Evolutionary conservation across 176 grass and related monocot species (phyloP).

Genomic region (Pharus latifolius): DNA sequence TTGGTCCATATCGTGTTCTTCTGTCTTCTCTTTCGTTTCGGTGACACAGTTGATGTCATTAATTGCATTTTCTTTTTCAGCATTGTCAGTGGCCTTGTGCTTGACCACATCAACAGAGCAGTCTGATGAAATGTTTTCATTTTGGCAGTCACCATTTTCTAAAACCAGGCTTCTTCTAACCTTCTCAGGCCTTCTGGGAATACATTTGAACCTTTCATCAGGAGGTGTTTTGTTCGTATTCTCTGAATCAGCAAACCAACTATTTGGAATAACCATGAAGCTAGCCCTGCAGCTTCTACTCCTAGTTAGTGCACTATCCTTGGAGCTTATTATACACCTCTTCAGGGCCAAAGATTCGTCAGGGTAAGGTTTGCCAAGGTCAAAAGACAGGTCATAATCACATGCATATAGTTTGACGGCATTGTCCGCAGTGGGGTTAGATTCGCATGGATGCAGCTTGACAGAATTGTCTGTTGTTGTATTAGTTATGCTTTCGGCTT

Average conservation of each 20-base stretch:
- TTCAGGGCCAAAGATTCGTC: constrained; percentile 27
- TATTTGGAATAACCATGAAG: constrained; percentile 59
- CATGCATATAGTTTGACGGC: constrained; percentile 37
- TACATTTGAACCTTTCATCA: constrained; percentile 24
- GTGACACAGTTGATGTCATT: background rate
- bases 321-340: constrained; percentile 37
- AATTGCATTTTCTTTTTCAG: constrained; percentile 16
- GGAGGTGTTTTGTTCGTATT: constrained; percentile 26
- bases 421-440: background rate
- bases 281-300: constrained; percentile 79
- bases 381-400: constrained; percentile 13
- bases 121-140: background rate
- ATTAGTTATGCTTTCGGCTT: constrained; percentile 3
- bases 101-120: constrained; percentile 9
- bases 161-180: constrained; percentile 27
- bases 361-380: constrained; percentile 8
- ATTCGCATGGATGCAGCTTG: background rate
- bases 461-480: constrained; percentile 10
- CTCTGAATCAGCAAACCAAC: constrained; percentile 39
- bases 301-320: constrained; percentile 32
- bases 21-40: constrained; percentile 9
- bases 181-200: constrained; percentile 30
- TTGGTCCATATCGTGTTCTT: constrained; percentile 8
- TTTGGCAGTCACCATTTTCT: constrained; percentile 7
- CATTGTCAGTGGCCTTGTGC: constrained; percentile 1